These are phyloP conservation scores for Vinca major DNA, from an alignment of 305 asterid species.

Conservation along the genomic window DNA sequence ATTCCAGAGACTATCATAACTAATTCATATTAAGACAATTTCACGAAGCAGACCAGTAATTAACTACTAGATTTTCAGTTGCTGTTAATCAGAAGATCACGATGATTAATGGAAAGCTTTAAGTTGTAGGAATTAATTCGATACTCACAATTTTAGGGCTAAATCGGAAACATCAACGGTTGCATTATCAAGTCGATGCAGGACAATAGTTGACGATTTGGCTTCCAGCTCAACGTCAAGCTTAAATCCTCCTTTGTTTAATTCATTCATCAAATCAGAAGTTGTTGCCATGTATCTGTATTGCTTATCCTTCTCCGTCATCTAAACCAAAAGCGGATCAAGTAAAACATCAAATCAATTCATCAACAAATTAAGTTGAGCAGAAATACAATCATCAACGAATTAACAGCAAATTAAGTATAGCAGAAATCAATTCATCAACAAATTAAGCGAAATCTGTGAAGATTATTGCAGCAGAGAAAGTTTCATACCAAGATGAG, in stretches of 20 bases:
- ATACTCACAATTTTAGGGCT: conserved; percentile 80
- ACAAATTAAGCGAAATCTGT: no score
- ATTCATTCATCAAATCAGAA: conserved; percentile 86
- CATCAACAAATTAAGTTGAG: no score
- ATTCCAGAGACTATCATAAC: conserved; percentile 75
- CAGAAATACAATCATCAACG: no score
- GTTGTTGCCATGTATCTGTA: conserved; percentile 99
- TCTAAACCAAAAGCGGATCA: conserved; percentile 36
- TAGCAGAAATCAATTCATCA: no score
- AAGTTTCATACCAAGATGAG: no score
- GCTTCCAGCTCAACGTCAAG: conserved; percentile 76
- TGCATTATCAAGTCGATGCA: conserved; percentile 94
- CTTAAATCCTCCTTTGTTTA: conserved; percentile 84
- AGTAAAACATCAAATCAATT: no score
- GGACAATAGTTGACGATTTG: conserved; percentile 63
- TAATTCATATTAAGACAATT: background rate
- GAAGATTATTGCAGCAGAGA: no score
- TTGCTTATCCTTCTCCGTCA: conserved; percentile 98
- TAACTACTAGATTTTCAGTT: background rate
- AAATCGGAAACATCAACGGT: conserved; percentile 98
- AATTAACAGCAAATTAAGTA: no score
- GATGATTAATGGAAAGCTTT: background rate
- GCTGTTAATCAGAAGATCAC: background rate
- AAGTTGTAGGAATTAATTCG: conserved; percentile 1
- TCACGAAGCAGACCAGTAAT: background rate